Percentiles rank a stretch among this genome's conserved stretches.
Conservation (phyloP, 495 filamentous ascomycete genomes). For the Podospora pseudoanserina region DNA sequence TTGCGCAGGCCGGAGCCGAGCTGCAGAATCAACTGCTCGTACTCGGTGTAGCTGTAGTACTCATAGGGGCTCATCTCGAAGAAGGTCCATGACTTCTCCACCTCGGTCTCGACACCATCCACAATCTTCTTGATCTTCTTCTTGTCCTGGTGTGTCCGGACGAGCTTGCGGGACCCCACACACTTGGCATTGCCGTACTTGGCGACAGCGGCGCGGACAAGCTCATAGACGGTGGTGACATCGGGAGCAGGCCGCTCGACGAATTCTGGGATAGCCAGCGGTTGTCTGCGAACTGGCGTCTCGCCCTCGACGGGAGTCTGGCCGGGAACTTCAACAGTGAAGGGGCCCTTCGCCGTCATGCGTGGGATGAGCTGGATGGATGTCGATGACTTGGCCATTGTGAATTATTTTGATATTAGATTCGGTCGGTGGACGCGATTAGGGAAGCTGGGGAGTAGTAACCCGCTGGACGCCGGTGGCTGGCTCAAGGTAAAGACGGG, state of each 20-base stretch:
- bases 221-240: constrained; percentile 81
- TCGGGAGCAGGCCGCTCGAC: constrained; percentile 57
- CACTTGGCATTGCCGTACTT: constrained; percentile 88
- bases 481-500: not conserved
- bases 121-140: constrained; percentile 98
- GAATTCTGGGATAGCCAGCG: constrained; percentile 66
- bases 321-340: constrained; percentile 75
- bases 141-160: constrained; percentile 83
- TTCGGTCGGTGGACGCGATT: constrained; percentile 2
- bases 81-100: constrained; percentile 95
- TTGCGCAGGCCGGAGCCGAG: constrained; percentile 75
- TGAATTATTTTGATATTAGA: constrained; percentile 11
- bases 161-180: constrained; percentile 71
- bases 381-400: constrained; percentile 44
- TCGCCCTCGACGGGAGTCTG: constrained; percentile 73
- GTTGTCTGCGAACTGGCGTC: constrained; percentile 83
- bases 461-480: not conserved
- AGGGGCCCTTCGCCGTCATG: constrained; percentile 61
- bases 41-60: constrained; percentile 85
- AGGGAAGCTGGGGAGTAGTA: not conserved
- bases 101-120: constrained; percentile 81
- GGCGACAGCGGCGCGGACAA: constrained; percentile 70
- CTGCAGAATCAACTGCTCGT: constrained; percentile 69
- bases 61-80: constrained; percentile 88
- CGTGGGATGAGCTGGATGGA: constrained; percentile 56